phyloP scores from a whole-genome alignment of 257 asterid species.

The Rhazya stricta region DNA sequence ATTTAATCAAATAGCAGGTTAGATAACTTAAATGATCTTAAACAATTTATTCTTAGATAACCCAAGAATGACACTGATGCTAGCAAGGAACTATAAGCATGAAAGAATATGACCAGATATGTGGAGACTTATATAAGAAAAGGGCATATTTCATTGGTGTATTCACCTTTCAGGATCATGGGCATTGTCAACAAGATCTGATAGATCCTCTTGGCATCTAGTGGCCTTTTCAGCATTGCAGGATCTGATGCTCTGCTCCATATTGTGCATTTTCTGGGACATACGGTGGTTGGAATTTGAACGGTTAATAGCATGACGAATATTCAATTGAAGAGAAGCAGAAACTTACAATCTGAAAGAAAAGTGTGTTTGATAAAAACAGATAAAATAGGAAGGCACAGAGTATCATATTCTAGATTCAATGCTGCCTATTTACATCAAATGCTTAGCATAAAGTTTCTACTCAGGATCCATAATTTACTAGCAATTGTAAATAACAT shows the following conservation, averaged over 20 bases:
- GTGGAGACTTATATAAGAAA: background rate
- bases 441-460: background rate
- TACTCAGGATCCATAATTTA: background rate
- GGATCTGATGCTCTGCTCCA: slow-evolving; percentile 12
- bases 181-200: slow-evolving; percentile 28
- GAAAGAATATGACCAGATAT: background rate
- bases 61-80: too few relatives aligned
- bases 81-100: background rate
- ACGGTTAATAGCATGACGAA: background rate
- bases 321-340: background rate
- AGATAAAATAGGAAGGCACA: background rate
- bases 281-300: background rate
- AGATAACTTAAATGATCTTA: background rate
- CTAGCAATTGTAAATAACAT: background rate
- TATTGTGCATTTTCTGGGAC: slow-evolving; percentile 50
- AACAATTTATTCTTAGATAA: background rate
- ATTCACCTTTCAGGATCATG: slow-evolving; percentile 25
- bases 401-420: background rate
- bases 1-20: background rate
- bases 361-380: background rate
- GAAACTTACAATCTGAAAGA: background rate
- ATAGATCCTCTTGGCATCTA: slow-evolving; percentile 15
- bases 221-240: slow-evolving; percentile 16
- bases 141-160: background rate
- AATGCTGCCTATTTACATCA: background rate